Percentiles rank a stretch among this genome's conserved stretches.
Conservation (phyloP, 106 monocot species). For the Dendrobium huoshanense region DNA sequence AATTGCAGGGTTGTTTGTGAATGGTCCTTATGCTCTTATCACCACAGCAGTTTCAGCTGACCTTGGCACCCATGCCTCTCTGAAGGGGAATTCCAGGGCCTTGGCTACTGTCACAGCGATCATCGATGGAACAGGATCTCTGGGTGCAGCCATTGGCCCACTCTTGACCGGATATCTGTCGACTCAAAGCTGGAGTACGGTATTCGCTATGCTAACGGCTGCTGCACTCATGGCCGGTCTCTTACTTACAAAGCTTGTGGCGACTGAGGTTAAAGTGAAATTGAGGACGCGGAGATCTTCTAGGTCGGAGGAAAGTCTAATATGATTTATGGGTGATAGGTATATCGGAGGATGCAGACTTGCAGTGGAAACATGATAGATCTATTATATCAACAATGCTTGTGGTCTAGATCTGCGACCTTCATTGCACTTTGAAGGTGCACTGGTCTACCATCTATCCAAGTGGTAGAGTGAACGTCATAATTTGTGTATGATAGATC, state of each 20-base stretch:
- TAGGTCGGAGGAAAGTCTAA: neutral
- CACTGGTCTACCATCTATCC: no score
- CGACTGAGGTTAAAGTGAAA: slow-evolving; percentile 47
- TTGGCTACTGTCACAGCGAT: slow-evolving; percentile 74
- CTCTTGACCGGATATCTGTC: slow-evolving; percentile 70
- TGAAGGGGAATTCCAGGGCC: slow-evolving; percentile 52
- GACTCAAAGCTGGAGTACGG: slow-evolving; percentile 46
- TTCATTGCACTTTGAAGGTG: no score
- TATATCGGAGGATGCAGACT: no score
- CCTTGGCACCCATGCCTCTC: slow-evolving; percentile 63
- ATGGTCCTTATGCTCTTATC: slow-evolving; percentile 77
- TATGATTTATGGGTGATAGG: neutral
- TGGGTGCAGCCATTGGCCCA: slow-evolving; percentile 67
- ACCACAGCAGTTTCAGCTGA: slow-evolving; percentile 80
- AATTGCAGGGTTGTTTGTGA: slow-evolving; percentile 60
- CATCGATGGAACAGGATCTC: slow-evolving; percentile 71
- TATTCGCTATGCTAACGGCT: slow-evolving; percentile 65
- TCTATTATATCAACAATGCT: no score
- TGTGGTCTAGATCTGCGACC: no score
- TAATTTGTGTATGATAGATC: no score
- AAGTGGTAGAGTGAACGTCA: no score
- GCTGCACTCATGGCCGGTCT: slow-evolving; percentile 57
- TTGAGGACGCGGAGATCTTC: slow-evolving; percentile 17
- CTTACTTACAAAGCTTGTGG: slow-evolving; percentile 60
- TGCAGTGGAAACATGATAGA: no score